Percentiles rank a stretch among this genome's conserved stretches.
phyloP scores from a whole-genome alignment of 2,329 filamentous ascomycete genomes.

The Chalaropsis ovoidea region DNA sequence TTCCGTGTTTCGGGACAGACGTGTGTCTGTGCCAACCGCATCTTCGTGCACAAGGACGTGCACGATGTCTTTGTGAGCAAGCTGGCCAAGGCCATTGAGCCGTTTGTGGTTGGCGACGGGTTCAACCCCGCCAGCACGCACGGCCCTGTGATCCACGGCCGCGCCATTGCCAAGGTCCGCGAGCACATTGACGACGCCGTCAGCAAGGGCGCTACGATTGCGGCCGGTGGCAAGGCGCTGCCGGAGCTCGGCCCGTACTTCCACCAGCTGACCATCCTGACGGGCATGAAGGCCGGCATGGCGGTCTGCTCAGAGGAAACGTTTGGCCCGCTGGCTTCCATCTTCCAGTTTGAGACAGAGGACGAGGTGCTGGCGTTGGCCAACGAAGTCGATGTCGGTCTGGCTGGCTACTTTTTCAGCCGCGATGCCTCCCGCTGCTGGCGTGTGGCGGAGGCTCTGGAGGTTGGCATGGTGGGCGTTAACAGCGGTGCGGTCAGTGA shows the following conservation, averaged over 20 bases:
- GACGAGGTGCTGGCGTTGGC: conserved; percentile 58
- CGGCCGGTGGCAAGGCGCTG: conserved; percentile 48
- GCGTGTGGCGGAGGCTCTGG: conserved; percentile 40
- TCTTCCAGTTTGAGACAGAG: conserved; percentile 60
- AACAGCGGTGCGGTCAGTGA: conserved; percentile 38
- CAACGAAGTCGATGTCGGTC: conserved; percentile 56
- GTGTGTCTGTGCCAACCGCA: conserved; percentile 54
- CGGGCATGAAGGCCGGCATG: conserved; percentile 58
- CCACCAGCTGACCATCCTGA: conserved; percentile 58
- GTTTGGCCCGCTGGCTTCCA: conserved; percentile 59
- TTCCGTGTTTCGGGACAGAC: conserved; percentile 65
- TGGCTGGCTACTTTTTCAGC: conserved; percentile 63
- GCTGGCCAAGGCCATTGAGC: conserved; percentile 43
- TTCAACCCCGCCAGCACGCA: conserved; percentile 47
- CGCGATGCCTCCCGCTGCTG: conserved; percentile 36
- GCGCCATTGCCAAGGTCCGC: conserved; percentile 52
- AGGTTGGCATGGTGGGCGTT: conserved; percentile 36
- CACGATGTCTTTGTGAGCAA: conserved; percentile 48
- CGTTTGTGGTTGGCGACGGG: conserved; percentile 49
- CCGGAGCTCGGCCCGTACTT: conserved; percentile 56
- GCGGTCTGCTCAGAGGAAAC: conserved; percentile 57
- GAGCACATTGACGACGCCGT: conserved; percentile 53
- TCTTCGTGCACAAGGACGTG: conserved; percentile 50
- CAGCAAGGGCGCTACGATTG: conserved; percentile 50
- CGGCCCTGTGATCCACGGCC: conserved; percentile 54